Conservation (phyloP, 139 green algal species). For the Desmodesmus armatus region DNA sequence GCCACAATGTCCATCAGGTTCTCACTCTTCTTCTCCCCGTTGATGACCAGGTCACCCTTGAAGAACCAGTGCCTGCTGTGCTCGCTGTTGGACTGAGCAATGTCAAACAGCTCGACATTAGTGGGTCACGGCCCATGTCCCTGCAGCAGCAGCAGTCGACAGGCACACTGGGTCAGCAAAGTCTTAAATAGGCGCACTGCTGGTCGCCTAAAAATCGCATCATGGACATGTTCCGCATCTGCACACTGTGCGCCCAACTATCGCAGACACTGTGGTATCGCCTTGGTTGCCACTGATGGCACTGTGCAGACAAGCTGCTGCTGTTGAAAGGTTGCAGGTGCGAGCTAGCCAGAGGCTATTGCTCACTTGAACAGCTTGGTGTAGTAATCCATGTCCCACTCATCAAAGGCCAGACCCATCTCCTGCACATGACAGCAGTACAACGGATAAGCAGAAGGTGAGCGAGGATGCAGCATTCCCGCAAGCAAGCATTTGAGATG, state of each 20-base stretch:
- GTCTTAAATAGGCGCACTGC: too few species aligned
- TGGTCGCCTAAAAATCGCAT: too few species aligned
- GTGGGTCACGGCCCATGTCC: conserved; percentile 95
- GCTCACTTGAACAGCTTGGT: conserved; percentile 91
- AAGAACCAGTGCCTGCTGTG: conserved; percentile 96
- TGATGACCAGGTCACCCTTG: conserved; percentile 89
- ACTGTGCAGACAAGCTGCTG: too few species aligned
- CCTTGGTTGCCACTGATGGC: too few species aligned
- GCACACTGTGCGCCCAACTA: too few species aligned
- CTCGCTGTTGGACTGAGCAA: conserved; percentile 95
- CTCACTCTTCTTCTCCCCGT: conserved; percentile 78
- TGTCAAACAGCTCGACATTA: conserved; percentile 99
- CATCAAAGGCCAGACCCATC: conserved; percentile 98
- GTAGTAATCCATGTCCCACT: conserved; percentile 97
- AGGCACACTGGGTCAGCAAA: too few species aligned
- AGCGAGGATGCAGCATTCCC: not conserved
- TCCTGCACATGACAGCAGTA: conserved; percentile 59
- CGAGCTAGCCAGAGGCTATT: too few species aligned
- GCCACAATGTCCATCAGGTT: conserved; percentile 91
- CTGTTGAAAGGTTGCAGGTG: too few species aligned
- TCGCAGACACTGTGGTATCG: too few species aligned
- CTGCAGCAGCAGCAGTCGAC: too few species aligned
- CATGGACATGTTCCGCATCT: too few species aligned
- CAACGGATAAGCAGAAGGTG: not conserved
- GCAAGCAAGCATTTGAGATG: not conserved